Percentiles rank a stretch among this genome's conserved stretches.
These are phyloP conservation scores for Eimeria mitis DNA, from an alignment of 169 alveolate species.

Conservation along the genomic window DNA sequence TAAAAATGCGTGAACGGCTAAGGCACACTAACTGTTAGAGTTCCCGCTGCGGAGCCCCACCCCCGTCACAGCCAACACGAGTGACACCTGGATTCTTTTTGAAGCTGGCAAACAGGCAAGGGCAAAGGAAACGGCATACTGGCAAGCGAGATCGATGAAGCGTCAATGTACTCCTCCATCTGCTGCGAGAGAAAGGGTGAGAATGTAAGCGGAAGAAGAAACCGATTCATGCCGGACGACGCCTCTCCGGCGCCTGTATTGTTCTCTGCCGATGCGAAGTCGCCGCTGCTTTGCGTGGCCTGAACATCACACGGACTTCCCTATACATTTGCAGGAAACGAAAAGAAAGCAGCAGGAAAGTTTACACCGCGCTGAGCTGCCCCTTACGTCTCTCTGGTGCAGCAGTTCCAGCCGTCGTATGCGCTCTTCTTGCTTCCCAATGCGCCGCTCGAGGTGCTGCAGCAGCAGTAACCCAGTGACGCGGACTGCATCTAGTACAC, in stretches of 20 bases:
- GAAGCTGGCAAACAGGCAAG: not conserved
- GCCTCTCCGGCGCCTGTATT: not conserved
- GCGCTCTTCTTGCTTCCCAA: slow-evolving; percentile 70
- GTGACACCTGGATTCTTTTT: not conserved
- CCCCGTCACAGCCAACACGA: not conserved
- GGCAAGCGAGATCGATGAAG: slow-evolving; percentile 17
- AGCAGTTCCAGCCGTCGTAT: slow-evolving; percentile 34
- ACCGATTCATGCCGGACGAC: not conserved
- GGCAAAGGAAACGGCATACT: not conserved
- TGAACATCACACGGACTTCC: not conserved
- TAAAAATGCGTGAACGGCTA: not conserved
- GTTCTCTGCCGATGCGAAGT: slow-evolving; percentile 35
- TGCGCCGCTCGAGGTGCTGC: slow-evolving; percentile 46
- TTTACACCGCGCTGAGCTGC: not conserved
- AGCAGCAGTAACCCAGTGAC: slow-evolving; percentile 52
- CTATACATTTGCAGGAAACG: not conserved
- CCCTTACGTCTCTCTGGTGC: slow-evolving; percentile 42
- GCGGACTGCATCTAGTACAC: slow-evolving; percentile 56
- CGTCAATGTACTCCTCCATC: slow-evolving; percentile 43
- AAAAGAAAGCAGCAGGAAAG: not conserved
- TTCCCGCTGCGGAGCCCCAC: not conserved
- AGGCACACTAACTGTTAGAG: not conserved
- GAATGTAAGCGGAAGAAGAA: slow-evolving; percentile 26
- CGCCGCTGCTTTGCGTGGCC: slow-evolving; percentile 66
- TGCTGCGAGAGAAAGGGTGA: slow-evolving; percentile 45